phyloP scores from a whole-genome alignment of 306 rosid species.

The Prinsepia uniflora region DNA sequence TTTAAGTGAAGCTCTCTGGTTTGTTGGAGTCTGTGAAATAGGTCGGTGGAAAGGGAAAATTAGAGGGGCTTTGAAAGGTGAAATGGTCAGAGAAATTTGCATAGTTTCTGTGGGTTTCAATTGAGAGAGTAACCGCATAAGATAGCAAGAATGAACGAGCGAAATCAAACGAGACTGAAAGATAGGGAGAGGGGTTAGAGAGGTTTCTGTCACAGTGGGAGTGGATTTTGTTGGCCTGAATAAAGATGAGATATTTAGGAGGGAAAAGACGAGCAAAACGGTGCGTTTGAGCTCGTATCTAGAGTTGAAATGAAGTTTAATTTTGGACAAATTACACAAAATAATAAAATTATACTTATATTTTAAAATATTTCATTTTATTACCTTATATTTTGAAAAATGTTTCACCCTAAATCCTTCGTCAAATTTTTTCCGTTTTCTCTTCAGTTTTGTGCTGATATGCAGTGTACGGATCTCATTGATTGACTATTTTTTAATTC shows the following conservation, averaged over 20 bases:
- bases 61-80: constrained; percentile 47
- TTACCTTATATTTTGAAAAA: too few species aligned
- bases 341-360: too few species aligned
- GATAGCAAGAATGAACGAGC: neutral
- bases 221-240: neutral
- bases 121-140: constrained; percentile 14
- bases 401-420: too few species aligned
- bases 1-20: constrained; percentile 35
- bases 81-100: constrained; percentile 51
- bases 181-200: constrained; percentile 32
- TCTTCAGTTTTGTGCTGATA: too few species aligned
- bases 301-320: neutral
- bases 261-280: neutral
- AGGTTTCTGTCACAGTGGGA: constrained; percentile 18
- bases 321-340: too few species aligned
- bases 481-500: too few species aligned
- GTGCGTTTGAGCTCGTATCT: neutral
- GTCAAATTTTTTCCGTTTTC: too few species aligned
- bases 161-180: neutral
- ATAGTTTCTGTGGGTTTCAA: constrained; percentile 21
- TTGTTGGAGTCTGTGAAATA: constrained; percentile 32
- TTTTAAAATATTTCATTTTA: too few species aligned
- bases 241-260: neutral
- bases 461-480: too few species aligned
- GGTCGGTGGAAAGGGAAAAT: constrained; percentile 53